Evolutionary conservation across 257 asterid species (phyloP).

Genomic region (Capsicum rhomboideum): DNA sequence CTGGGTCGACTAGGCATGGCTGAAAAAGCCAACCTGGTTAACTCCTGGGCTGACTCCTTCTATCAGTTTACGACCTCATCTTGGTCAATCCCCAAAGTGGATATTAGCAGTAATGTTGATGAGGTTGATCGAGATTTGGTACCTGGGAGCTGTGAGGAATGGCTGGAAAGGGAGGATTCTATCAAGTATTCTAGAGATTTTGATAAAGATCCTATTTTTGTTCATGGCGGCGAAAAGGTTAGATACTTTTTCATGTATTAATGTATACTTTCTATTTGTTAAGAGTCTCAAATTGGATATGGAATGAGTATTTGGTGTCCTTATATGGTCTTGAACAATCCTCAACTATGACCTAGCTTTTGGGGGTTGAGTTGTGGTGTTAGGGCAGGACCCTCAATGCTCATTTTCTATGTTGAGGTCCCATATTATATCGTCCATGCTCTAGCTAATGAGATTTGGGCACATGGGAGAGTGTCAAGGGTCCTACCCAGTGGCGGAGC

Average conservation of each 20-base stretch:
- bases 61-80: slow-evolving; percentile 47
- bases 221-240: slow-evolving; percentile 61
- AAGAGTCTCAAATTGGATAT: neutral
- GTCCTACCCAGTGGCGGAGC: neutral
- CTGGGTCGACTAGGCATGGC: slow-evolving; percentile 71
- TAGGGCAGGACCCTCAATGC: neutral
- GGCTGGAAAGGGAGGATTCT: slow-evolving; percentile 71
- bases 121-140: slow-evolving; percentile 5
- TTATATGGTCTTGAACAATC: no score
- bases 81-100: neutral
- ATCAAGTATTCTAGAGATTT: slow-evolving; percentile 81
- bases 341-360: neutral
- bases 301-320: no score
- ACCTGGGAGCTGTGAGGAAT: slow-evolving; percentile 48
- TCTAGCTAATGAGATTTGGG: neutral
- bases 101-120: neutral
- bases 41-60: slow-evolving; percentile 93
- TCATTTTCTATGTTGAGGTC: neutral
- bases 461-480: neutral
- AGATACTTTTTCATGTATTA: no score
- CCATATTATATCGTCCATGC: neutral
- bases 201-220: slow-evolving; percentile 44
- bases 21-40: slow-evolving; percentile 69
- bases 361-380: neutral
- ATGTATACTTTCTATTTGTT: neutral